Evolutionary conservation across 345 rosid genomes (phyloP).

Genomic region (Eucalyptus albens): DNA sequence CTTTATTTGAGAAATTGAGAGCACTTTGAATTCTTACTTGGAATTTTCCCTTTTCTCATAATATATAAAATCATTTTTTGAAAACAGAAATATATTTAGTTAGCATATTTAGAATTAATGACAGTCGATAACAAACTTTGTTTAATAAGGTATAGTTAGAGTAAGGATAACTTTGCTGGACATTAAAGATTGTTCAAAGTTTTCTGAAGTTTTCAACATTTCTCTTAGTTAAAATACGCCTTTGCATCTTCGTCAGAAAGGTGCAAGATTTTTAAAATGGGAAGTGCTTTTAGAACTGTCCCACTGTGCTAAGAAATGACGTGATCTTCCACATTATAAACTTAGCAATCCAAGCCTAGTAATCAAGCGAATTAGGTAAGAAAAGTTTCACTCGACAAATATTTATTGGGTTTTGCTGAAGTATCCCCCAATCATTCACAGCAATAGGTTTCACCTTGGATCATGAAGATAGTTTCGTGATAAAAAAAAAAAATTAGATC

Average conservation of each 20-base stretch:
- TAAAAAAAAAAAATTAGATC: no score
- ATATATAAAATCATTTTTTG: neutral
- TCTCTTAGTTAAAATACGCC: neutral
- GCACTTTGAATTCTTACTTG: no score
- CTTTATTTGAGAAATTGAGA: no score
- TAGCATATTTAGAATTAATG: neutral
- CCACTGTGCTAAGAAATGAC: neutral
- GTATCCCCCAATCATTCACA: no score
- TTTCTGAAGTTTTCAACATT: neutral
- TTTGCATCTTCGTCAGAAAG: no score
- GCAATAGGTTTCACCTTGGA: no score
- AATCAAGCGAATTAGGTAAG: no score
- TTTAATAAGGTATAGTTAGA: neutral
- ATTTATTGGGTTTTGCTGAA: no score
- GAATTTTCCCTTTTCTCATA: neutral
- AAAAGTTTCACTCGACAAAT: no score
- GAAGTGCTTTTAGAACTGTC: neutral
- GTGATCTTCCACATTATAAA: neutral
- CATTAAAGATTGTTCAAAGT: neutral
- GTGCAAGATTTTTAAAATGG: neutral
- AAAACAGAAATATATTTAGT: neutral
- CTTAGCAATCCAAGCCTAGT: neutral
- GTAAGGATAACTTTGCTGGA: neutral
- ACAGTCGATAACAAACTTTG: neutral
- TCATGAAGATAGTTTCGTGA: no score